Percentiles rank a stretch among this genome's conserved stretches.
Evolutionary conservation across 2,329 filamentous ascomycete species (phyloP).

Genomic region (Falciphora oryzae): DNA sequence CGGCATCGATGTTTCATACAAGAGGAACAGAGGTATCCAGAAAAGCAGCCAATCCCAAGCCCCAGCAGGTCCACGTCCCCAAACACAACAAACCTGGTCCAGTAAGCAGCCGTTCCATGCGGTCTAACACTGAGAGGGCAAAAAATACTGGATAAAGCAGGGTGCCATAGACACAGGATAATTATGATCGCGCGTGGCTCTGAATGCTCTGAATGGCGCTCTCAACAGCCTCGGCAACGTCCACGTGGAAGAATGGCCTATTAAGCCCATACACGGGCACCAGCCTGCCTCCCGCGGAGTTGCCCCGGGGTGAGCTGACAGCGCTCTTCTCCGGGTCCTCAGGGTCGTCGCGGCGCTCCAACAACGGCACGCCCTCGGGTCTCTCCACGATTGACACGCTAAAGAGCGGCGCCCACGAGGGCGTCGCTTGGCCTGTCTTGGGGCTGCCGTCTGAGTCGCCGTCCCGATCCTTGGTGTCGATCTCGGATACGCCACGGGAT

Average conservation of each 20-base stretch:
- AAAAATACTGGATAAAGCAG: no score
- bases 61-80: not conserved
- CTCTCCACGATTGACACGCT: constrained; percentile 7
- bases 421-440: not conserved
- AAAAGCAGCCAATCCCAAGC: not conserved
- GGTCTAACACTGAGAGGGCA: not conserved
- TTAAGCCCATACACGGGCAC: constrained; percentile 34
- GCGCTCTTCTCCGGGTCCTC: constrained; percentile 5
- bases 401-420: constrained; percentile 8
- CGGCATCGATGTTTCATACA: not conserved
- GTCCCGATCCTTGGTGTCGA: not conserved
- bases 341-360: not conserved
- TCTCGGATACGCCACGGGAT: not conserved
- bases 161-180: no score
- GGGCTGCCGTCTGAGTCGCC: constrained; percentile 5
- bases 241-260: constrained; percentile 42
- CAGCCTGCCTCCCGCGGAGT: constrained; percentile 11
- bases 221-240: constrained; percentile 37
- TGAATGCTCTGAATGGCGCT: constrained; percentile 20
- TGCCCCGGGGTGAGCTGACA: not conserved
- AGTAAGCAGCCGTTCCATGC: no score
- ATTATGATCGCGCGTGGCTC: not conserved
- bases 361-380: not conserved
- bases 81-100: no score
- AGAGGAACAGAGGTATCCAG: not conserved